Conservation (phyloP, 1,139 yeast species). For the Pneumocystis jirovecii region DNA sequence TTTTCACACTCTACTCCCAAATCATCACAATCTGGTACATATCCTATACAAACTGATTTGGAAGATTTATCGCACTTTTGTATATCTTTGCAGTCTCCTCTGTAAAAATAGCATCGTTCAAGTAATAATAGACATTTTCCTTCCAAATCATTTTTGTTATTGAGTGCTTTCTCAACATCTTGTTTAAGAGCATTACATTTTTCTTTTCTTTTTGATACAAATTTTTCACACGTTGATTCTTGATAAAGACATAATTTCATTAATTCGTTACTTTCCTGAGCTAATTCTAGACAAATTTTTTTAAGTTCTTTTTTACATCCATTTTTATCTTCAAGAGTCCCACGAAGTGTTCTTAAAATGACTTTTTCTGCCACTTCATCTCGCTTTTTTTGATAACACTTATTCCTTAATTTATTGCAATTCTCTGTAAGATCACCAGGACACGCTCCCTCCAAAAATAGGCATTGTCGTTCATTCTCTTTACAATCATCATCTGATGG, state of each 20-base stretch:
- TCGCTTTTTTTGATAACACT: not conserved
- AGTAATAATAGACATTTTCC: not conserved
- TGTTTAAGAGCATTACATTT: not conserved
- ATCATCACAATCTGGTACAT: too few species aligned
- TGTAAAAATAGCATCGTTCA: not conserved
- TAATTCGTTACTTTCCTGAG: not conserved
- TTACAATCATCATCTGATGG: not conserved
- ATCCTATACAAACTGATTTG: too few species aligned
- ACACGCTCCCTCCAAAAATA: not conserved
- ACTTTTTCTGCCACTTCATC: not conserved
- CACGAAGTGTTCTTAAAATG: not conserved
- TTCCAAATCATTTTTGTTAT: too few species aligned
- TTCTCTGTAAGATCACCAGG: not conserved
- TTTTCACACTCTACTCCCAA: not conserved
- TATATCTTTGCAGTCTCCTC: not conserved
- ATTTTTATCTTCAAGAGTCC: not conserved
- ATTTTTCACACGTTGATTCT: not conserved
- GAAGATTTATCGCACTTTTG: not conserved
- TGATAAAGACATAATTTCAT: not conserved
- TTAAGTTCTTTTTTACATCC: not conserved
- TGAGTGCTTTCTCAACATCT: too few species aligned
- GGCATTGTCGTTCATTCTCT: not conserved
- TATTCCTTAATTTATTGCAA: not conserved
- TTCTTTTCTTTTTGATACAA: not conserved
- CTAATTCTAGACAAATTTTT: not conserved